phyloP scores from a whole-genome alignment of 225 moss, liverwort and hornwort genomes.

The Sphagnum tenellum region DNA sequence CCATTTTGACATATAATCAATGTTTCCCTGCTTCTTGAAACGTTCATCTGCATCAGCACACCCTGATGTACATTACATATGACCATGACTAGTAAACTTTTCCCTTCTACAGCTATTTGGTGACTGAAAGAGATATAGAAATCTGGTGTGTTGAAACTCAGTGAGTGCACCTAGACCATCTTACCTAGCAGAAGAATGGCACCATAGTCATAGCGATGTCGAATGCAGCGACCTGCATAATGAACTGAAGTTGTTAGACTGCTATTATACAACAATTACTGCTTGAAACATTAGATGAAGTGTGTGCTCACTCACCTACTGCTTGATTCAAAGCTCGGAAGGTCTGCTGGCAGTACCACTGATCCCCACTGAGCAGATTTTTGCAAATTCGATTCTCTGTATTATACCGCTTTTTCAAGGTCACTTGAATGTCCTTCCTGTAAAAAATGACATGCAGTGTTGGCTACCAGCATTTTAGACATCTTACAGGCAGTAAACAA shows the following conservation, averaged over 20 bases:
- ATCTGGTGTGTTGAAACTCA: too few species aligned
- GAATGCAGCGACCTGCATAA: constrained; percentile 66
- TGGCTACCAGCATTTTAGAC: too few species aligned
- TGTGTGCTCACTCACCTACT: constrained; percentile 34
- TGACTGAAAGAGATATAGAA: too few species aligned
- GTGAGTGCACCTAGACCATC: neutral
- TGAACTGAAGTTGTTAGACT: too few species aligned
- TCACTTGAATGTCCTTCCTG: constrained; percentile 71
- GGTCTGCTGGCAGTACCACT: constrained; percentile 81
- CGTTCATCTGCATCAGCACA: constrained; percentile 41
- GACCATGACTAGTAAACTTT: too few species aligned
- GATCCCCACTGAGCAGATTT: constrained; percentile 49
- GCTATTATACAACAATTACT: too few species aligned
- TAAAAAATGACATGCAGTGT: neutral
- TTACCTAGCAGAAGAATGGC: constrained; percentile 64
- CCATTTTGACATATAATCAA: constrained; percentile 79
- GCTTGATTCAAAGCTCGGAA: constrained; percentile 81
- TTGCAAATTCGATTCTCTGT: constrained; percentile 28
- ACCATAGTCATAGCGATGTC: constrained; percentile 75
- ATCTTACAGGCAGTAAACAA: too few species aligned
- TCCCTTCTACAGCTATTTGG: too few species aligned
- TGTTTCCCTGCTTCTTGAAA: constrained; percentile 40
- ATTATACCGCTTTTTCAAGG: constrained; percentile 66
- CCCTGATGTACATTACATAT: too few species aligned
- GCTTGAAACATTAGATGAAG: neutral